A percentile compares a stretch with the other conserved stretches of the same genome.
These are phyloP conservation scores for Rheum nobile DNA, from an alignment of 148 eudicot species.

Conservation along the genomic window DNA sequence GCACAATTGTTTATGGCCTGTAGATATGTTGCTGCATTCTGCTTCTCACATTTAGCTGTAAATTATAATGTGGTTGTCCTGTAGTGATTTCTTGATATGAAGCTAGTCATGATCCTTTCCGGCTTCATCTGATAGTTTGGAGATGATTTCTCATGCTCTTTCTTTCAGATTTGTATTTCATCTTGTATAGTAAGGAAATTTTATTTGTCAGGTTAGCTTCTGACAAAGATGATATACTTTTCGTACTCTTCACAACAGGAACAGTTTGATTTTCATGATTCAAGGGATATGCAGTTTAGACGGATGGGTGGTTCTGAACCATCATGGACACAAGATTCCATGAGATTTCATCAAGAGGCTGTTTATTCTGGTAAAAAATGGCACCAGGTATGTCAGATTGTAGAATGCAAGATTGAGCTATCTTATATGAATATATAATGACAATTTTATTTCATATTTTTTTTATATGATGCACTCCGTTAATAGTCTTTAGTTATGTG, in stretches of 20 bases:
- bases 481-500: neutral
- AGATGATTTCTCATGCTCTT: neutral
- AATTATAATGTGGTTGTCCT: neutral
- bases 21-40: neutral
- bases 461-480: neutral
- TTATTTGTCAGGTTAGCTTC: constrained; percentile 2
- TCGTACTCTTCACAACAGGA: constrained; percentile 37
- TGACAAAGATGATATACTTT: neutral
- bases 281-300: constrained; percentile 44
- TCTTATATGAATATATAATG: neutral
- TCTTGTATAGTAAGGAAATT: neutral
- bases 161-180: neutral
- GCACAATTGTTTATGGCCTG: neutral
- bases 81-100: neutral
- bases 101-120: neutral
- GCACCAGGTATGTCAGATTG: constrained; percentile 37
- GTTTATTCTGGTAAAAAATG: constrained; percentile 40
- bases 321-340: constrained; percentile 41
- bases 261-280: constrained; percentile 46
- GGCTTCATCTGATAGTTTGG: neutral
- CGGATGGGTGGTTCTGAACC: constrained; percentile 37
- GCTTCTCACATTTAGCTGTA: neutral
- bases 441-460: neutral
- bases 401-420: neutral
- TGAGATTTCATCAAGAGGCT: constrained; percentile 35